Evolutionary conservation across 768 basidiomycete genomes (phyloP), one percentile per base, ranked within the genome.

Genomic region (Xanthoconium stramineum): DNA sequence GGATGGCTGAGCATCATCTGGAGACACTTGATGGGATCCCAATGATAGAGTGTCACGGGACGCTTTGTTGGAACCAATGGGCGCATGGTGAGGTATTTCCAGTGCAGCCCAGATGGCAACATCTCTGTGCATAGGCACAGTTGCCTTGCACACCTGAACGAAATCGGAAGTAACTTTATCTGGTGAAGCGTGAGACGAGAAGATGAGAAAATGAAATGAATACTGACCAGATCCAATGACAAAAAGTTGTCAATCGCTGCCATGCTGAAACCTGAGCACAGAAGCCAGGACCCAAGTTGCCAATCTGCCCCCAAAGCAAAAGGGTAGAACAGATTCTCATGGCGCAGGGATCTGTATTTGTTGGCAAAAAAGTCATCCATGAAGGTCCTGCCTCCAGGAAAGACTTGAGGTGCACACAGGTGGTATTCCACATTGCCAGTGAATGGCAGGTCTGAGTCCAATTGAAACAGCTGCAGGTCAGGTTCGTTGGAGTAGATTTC

Each of bases 1-100:
- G 46, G 50, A 8, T 47, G 39, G 7, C 56, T 52, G 11, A 52
- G 56, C n/a, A 56, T 9, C n/a, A 19, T 15, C 15, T 51, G 44
- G 15, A 51, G 20, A n/a, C 49, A 56, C 4, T 51, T 8, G 5
- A 55, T 44, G 13, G 47, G 33, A 12, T 55, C 47, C 2, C 35
- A 3, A 12, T 55, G 30, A 24, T 37, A 47, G 1, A 56, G 50
- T n/a, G n/a, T n/a, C n/a, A n/a, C n/a, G n/a, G n/a, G n/a, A n/a
- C n/a, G n/a, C n/a, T n/a, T n/a, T n/a, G n/a, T n/a, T n/a, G n/a
- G n/a, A n/a, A n/a, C n/a, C n/a, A n/a, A n/a, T n/a, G n/a, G n/a
- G n/a, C n/a, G n/a, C n/a, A n/a, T n/a, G n/a, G n/a, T n/a, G n/a
- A n/a, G n/a, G n/a, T n/a, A n/a, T n/a, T n/a, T n/a, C n/a, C n/a